Conservation (phyloP, 225 moss, liverwort and hornwort genomes). For the Ulota crispa region DNA sequence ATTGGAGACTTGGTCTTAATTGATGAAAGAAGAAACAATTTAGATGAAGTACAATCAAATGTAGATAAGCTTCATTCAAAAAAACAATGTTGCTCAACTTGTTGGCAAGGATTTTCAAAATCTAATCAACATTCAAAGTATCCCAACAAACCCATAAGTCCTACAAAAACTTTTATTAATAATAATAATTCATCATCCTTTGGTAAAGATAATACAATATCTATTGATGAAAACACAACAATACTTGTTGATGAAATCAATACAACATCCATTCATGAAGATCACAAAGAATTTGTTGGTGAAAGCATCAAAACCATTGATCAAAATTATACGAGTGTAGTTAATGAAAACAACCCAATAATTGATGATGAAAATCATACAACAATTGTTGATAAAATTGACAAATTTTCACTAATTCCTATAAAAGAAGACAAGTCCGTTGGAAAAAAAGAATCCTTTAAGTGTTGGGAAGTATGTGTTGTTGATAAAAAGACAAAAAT, state of each 20-base stretch:
- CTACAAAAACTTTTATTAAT: neutral
- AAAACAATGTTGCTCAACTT: neutral
- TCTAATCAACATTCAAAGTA: neutral
- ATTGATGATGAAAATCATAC: neutral
- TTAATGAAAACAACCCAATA: neutral
- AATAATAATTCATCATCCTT: neutral
- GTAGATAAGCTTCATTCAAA: neutral
- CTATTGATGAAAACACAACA: neutral
- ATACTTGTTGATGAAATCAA: neutral
- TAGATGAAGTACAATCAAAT: neutral
- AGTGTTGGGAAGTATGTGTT: neutral
- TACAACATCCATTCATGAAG: neutral
- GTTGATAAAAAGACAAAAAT: neutral
- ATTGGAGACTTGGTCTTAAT: neutral
- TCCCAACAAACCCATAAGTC: fast-evolving
- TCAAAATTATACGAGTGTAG: neutral
- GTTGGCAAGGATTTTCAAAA: neutral
- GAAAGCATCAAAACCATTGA: neutral
- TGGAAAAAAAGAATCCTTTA: neutral
- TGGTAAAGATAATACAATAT: neutral
- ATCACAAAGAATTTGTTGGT: neutral
- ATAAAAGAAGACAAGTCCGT: neutral
- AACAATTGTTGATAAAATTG: neutral
- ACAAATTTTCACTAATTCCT: neutral
- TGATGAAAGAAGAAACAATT: neutral